Conservation (phyloP, 768 basidiomycete genomes). For the Panellus pusillus region DNA sequence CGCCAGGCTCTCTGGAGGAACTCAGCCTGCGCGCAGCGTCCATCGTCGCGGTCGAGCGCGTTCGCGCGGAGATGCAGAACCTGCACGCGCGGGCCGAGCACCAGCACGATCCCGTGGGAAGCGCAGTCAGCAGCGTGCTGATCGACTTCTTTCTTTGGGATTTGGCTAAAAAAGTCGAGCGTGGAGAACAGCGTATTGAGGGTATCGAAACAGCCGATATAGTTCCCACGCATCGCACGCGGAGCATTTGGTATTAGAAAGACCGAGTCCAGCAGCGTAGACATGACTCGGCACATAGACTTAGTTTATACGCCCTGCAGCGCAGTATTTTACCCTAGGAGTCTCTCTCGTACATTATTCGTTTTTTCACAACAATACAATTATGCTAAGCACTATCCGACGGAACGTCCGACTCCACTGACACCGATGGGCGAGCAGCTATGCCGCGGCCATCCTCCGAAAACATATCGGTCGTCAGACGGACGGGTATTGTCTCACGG, state of each 20-base stretch:
- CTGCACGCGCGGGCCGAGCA: conserved; percentile 15
- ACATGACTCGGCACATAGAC: not conserved
- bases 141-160: conserved; percentile 95
- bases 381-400: no score
- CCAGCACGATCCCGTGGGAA: conserved; percentile 22
- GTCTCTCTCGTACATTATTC: not conserved
- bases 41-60: conserved; percentile 74
- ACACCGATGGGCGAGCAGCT: conserved; percentile 15
- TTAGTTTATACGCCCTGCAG: no score
- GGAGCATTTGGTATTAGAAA: conserved; percentile 91
- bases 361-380: conserved; percentile 6
- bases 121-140: conserved; percentile 67
- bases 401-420: no score
- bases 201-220: conserved; percentile 57
- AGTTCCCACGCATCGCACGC: conserved; percentile 73
- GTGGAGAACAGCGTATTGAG: conserved; percentile 56
- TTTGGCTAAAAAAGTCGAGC: conserved; percentile 73
- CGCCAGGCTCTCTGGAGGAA: conserved; percentile 66
- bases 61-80: conserved; percentile 56
- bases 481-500: conserved; percentile 62
- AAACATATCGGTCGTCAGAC: conserved; percentile 65
- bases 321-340: not conserved
- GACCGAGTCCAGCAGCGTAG: no score
- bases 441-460: conserved; percentile 39
- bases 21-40: conserved; percentile 79